Base-by-base conservation (phyloP, 2,329 filamentous ascomycete genomes). In the Curvularia verruculosa region DNA sequence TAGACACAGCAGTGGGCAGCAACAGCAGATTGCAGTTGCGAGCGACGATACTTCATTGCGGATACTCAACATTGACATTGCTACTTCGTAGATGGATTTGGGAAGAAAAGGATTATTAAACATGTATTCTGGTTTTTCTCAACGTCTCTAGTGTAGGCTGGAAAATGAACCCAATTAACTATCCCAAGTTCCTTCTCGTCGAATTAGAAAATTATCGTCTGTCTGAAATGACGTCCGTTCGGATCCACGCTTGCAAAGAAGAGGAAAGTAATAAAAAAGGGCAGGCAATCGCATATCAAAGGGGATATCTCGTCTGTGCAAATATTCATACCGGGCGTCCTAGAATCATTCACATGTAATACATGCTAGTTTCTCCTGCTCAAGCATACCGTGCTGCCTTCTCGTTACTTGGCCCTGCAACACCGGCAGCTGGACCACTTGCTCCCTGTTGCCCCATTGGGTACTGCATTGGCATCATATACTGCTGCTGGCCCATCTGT, bases 31-130 rank as follows among this genome's bases (percentile, higher is more conserved):
- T 52, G 77, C 77, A 4, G 73, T 77, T 8, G 76, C 73, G 15
- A 79, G 77, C 49, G 78, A 80, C 49, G 78, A 80, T 65, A 71
- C 62, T 4, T 78, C 75, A 3, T 60, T 80, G 13, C 67, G 78
- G 29, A 67, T 80, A 1, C 75, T 66, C 45, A 66, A 69, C 24
- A 36, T 72, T 13, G n/a, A 15, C 8, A 18, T 7, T 8, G 43
- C 5, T 19, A 18, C n/a, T n/a, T 4, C 43, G 7, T 45, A 45
- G 41, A 34, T 31, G 29, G n/a, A n/a, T n/a, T 12, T 31, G 8
- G 29, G 29, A 26, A 28, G 9, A 5, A n/a, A 21, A n/a, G n/a
- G 23, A 8, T 24, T 21, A 41, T 24, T 7, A 10, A 2, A 39
- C 2, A 18, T n/a, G 15, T n/a, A 8, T n/a, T 36, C 15, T 36